These are phyloP conservation scores for Haematococcus sp. DNA, from an alignment of 139 green algal genomes.

Conservation along the genomic window DNA sequence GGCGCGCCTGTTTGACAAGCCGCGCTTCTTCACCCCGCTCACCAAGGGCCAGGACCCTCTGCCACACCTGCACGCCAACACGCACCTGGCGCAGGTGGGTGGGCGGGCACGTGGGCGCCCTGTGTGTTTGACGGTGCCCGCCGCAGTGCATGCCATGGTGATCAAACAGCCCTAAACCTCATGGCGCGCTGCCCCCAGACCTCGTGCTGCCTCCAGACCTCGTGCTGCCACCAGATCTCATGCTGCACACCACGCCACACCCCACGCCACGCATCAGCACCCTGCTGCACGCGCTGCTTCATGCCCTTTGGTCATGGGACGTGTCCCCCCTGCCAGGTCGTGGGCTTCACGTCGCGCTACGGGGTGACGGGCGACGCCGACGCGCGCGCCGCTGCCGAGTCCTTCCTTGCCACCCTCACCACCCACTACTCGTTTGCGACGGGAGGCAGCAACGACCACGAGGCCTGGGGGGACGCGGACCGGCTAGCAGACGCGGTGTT, in stretches of 20 bases:
- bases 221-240: no score
- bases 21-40: conserved; percentile 46
- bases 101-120: no score
- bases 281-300: no score
- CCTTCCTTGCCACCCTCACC: conserved; percentile 48
- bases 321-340: no score
- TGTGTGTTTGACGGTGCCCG: no score
- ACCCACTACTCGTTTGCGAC: conserved; percentile 29
- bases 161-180: no score
- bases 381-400: conserved; percentile 13
- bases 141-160: no score
- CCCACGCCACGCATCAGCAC: no score
- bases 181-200: no score
- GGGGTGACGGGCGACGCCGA: conserved; percentile 37
- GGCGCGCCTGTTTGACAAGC: conserved; percentile 57
- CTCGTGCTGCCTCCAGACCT: no score
- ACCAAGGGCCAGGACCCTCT: conserved; percentile 38
- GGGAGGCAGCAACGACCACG: conserved; percentile 53
- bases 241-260: no score
- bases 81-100: conserved; percentile 72
- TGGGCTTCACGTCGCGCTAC: conserved; percentile 59
- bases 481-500: conserved; percentile 20
- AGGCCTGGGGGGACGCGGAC: conserved; percentile 46
- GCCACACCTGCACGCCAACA: conserved; percentile 65
- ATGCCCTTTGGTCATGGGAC: no score